Conservation (phyloP, 2,329 filamentous ascomycete genomes). For the Colletotrichum cereale region DNA sequence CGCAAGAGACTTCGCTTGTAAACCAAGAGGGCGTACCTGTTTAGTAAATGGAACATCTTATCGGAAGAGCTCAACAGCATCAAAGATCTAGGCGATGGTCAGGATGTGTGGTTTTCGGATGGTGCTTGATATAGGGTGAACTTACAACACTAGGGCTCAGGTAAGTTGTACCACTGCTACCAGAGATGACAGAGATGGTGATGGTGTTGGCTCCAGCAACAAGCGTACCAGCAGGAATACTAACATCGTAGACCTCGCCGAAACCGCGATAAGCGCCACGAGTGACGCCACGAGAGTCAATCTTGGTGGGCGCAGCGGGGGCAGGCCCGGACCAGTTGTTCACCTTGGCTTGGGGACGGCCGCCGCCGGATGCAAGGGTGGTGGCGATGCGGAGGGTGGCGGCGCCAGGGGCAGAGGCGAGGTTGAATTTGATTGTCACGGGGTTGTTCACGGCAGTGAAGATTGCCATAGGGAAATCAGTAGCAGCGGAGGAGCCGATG, state of each 20-base stretch:
- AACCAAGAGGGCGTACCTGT: no score
- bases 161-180: constrained; percentile 66
- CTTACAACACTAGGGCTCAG: constrained; percentile 68
- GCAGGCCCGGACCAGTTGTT: constrained; percentile 64
- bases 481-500: constrained; percentile 64
- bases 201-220: constrained; percentile 73
- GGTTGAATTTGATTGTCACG: constrained; percentile 71
- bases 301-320: constrained; percentile 69
- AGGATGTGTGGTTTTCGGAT: not conserved
- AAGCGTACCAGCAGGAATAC: constrained; percentile 70
- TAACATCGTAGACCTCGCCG: constrained; percentile 73
- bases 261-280: constrained; percentile 73
- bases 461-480: constrained; percentile 74
- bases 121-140: not conserved
- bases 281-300: constrained; percentile 74
- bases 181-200: constrained; percentile 69
- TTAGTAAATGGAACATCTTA: not conserved
- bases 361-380: constrained; percentile 72
- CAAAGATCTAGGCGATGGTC: constrained; percentile 32
- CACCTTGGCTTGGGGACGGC: constrained; percentile 67
- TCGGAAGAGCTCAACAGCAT: constrained; percentile 40
- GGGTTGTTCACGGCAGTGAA: constrained; percentile 72
- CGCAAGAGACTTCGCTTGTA: not conserved
- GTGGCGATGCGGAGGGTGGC: constrained; percentile 75
- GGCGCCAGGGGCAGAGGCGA: constrained; percentile 62